Conservation (phyloP, 495 filamentous ascomycete genomes). For the Aspergillus cristatus region DNA sequence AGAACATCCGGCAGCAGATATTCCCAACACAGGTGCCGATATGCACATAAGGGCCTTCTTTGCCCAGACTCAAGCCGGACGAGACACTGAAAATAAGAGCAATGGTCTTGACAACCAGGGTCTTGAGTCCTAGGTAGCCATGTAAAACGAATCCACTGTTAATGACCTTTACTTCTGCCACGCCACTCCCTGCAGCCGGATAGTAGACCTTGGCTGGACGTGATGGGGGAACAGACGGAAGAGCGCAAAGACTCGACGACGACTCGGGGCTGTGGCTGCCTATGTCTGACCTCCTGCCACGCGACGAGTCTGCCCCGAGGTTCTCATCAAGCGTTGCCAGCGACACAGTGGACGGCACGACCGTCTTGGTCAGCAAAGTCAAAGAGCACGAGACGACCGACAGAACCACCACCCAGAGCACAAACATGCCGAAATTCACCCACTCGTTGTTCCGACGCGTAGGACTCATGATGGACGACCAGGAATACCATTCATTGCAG, state of each 20-base stretch:
- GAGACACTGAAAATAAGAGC: conserved; percentile 81
- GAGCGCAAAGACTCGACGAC: conserved; percentile 16
- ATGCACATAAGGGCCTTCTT: conserved; percentile 96
- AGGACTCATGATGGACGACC: conserved; percentile 57
- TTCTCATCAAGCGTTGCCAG: conserved; percentile 86
- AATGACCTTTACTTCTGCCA: conserved; percentile 96
- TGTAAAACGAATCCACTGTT: conserved; percentile 95
- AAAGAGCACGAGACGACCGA: conserved; percentile 67
- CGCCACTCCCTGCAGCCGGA: conserved; percentile 90
- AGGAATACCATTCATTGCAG: conserved; percentile 67
- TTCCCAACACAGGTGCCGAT: conserved; percentile 95
- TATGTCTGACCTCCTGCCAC: conserved; percentile 17
- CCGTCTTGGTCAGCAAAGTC: conserved; percentile 80
- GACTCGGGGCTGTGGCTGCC: conserved; percentile 28
- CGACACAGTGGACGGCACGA: conserved; percentile 78
- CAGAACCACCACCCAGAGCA: conserved; percentile 60
- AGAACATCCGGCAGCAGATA: conserved; percentile 84
- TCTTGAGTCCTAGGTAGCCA: conserved; percentile 86
- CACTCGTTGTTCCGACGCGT: conserved; percentile 45
- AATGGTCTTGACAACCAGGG: conserved; percentile 76
- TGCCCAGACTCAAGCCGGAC: conserved; percentile 87
- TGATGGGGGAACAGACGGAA: conserved; percentile 18
- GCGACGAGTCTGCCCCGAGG: conserved; percentile 36
- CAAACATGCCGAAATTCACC: conserved; percentile 69
- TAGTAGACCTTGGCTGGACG: conserved; percentile 81